phyloP scores from a whole-genome alignment of 139 green algal genomes.

The Astrephomene gubernaculifera region DNA sequence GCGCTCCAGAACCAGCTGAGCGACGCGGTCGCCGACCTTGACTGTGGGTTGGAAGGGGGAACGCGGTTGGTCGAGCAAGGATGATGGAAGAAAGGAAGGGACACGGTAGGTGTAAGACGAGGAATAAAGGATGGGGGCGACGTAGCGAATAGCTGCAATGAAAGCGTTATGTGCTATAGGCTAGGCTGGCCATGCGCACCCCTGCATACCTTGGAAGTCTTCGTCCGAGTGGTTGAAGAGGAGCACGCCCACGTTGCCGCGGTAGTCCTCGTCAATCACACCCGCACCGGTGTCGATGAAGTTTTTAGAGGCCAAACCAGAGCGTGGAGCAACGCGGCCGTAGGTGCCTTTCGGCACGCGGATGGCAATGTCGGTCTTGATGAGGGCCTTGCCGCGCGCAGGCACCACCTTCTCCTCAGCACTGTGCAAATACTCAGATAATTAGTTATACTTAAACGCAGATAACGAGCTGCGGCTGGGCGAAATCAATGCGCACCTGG shows the following conservation, averaged over 20 bases:
- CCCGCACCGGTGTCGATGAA: constrained; percentile 97
- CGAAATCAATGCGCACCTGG: constrained; percentile 70
- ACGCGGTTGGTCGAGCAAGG: background rate
- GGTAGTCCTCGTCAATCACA: constrained; percentile 98
- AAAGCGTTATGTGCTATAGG: too few species aligned
- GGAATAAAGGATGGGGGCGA: too few species aligned
- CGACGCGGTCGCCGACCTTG: constrained; percentile 88
- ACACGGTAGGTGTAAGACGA: too few species aligned
- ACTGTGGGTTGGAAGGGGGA: constrained; percentile 67
- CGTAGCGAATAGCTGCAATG: too few species aligned
- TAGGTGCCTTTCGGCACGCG: constrained; percentile 92
- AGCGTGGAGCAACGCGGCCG: constrained; percentile 94
- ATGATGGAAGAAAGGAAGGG: background rate
- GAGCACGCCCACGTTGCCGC: constrained; percentile 93
- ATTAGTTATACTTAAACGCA: background rate
- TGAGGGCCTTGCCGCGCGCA: constrained; percentile 85
- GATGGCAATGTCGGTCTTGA: constrained; percentile 93
- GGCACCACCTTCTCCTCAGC: constrained; percentile 88
- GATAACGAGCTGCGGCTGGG: background rate
- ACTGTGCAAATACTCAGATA: constrained; percentile 62
- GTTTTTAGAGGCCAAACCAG: constrained; percentile 95
- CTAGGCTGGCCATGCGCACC: too few species aligned
- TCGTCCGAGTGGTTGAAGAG: constrained; percentile 96
- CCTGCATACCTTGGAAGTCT: constrained; percentile 81
- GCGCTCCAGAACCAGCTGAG: constrained; percentile 96